Evolutionary conservation across 1,284 basidiomycete species (phyloP).

Genomic region (Cutaneotrichosporon sp.): DNA sequence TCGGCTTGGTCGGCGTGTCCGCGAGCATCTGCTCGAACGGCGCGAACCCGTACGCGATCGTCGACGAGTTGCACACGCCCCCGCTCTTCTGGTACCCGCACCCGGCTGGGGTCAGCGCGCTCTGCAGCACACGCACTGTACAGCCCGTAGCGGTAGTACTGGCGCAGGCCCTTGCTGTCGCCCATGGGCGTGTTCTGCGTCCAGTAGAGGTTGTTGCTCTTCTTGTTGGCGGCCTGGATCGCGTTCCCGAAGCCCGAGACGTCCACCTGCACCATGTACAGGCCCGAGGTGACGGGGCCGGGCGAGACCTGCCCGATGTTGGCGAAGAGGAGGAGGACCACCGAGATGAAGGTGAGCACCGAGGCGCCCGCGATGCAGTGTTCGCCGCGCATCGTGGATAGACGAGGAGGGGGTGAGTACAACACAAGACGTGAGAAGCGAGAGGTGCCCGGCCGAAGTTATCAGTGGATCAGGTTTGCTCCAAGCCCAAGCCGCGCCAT

Average conservation of each 20-base stretch:
- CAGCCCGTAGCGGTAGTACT: conserved; percentile 51
- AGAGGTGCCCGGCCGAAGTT: neutral
- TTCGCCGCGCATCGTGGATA: conserved; percentile 45
- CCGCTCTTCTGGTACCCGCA: conserved; percentile 47
- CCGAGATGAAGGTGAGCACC: conserved; percentile 41
- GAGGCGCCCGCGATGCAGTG: conserved; percentile 50
- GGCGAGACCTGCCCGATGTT: conserved; percentile 48
- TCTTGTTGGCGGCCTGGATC: conserved; percentile 36
- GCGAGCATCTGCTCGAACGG: conserved; percentile 43
- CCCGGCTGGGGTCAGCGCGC: conserved; percentile 27
- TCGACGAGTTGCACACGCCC: conserved; percentile 50
- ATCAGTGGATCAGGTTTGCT: too few species aligned
- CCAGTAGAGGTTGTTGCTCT: conserved; percentile 6
- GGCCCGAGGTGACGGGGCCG: conserved; percentile 35
- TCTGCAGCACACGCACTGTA: conserved; percentile 38
- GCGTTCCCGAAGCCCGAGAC: conserved; percentile 46
- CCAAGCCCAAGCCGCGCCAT: too few species aligned
- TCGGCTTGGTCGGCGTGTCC: conserved; percentile 43
- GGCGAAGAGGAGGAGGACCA: conserved; percentile 49
- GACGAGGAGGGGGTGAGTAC: neutral
- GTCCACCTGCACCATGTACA: conserved; percentile 49
- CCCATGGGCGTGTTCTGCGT: conserved; percentile 37
- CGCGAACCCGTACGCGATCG: conserved; percentile 46
- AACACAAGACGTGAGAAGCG: neutral
- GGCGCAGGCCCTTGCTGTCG: conserved; percentile 38